Base-by-base conservation (phyloP, 805 yeast genomes). In the Naumovozyma baii region DNA sequence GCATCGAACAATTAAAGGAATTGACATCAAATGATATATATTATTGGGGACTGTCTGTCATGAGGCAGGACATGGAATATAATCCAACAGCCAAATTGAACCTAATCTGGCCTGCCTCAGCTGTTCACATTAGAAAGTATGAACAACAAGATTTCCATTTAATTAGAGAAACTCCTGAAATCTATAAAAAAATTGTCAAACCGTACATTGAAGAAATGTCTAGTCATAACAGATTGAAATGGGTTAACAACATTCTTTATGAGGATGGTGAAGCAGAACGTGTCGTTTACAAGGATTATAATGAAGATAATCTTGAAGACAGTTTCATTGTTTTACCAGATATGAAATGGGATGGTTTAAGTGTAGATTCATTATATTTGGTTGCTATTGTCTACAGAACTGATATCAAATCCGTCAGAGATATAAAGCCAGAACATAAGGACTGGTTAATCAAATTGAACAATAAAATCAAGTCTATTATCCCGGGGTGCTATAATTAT, bases 331-430 rank as follows among this genome's bases (percentile, higher is more conserved):
- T 92, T 35, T 67, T 88, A 31, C 97, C 97, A 0, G 97, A 92
- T 62, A 84, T 90, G 95, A 88, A 90, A 59, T 92, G 99, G 99
- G 96, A 90, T 57, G 79, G 83, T 2, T 63, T 68, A 36, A 76
- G 76, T 20, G 47, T 80, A 57, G 84, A 77, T 18, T 61, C 90
- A 3, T 63, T 92, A 39, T 87, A 90, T 56, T 62, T 90, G 47
- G 80, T 85, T 38, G 81, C 84, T 8, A 77, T 90, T 42, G 87
- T 82, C 4, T 73, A 73, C 45, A 67, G 90, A 41, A 67, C 63
- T 1, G 88, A 83, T 48, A 73, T 92, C 13, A 66, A 79, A 2
- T 77, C 90, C 1, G 54, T 92, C 2, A 73, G 98, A 49, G 96
- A 90, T 52, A 64, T 92, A 43, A 76, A 70, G 38, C 54, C 60